A percentile compares a stretch with the other conserved stretches of the same genome.
Conservation (phyloP, 257 asterid genomes). For the Solanum peruvianum region DNA sequence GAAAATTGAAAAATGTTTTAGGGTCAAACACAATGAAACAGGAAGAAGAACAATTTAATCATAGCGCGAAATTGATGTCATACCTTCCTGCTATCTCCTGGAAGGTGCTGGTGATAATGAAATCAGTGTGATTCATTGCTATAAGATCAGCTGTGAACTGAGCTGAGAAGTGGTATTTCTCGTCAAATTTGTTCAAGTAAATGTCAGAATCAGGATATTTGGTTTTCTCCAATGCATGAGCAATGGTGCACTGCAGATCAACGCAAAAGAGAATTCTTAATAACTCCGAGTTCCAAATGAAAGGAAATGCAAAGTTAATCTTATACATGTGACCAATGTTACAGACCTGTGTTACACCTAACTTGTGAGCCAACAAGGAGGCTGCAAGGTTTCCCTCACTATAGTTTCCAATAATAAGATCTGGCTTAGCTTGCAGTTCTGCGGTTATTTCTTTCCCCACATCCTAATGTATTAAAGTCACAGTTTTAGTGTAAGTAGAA, state of each 20-base stretch:
- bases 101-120: slow-evolving; percentile 96
- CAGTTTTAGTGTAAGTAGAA: not conserved
- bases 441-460: slow-evolving; percentile 73
- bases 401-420: slow-evolving; percentile 85
- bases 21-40: not conserved
- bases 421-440: slow-evolving; percentile 81
- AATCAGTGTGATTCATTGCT: slow-evolving; percentile 97
- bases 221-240: slow-evolving; percentile 94
- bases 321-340: not conserved
- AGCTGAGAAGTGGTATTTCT: slow-evolving; percentile 89
- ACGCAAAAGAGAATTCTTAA: not conserved
- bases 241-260: slow-evolving; percentile 64
- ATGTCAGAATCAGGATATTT: slow-evolving; percentile 91
- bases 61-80: not conserved
- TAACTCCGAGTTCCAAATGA: not conserved
- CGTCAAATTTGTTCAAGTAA: slow-evolving; percentile 66
- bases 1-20: not conserved
- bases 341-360: slow-evolving; percentile 91
- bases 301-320: not conserved
- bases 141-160: slow-evolving; percentile 94
- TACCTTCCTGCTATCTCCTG: slow-evolving; percentile 99
- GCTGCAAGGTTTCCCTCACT: slow-evolving; percentile 98
- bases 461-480: slow-evolving; percentile 31
- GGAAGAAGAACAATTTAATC: not conserved
- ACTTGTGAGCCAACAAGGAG: slow-evolving; percentile 82